Evolutionary conservation across 495 filamentous ascomycete species (phyloP).

Genomic region (Trypethelium eluteriae): DNA sequence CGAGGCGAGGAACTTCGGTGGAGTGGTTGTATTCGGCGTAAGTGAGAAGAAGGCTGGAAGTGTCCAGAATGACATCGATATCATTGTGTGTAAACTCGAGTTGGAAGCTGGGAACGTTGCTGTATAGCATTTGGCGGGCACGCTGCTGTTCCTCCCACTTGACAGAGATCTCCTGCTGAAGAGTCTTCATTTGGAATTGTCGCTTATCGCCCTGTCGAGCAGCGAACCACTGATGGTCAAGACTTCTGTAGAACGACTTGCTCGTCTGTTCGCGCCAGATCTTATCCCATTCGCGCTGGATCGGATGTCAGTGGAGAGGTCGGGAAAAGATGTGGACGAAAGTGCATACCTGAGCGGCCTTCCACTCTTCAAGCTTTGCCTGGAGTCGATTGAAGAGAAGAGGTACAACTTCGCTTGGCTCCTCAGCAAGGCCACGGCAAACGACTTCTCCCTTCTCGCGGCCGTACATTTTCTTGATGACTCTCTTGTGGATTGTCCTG

Average conservation of each 20-base stretch:
- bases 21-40: constrained; percentile 63
- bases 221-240: constrained; percentile 89
- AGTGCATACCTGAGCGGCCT: constrained; percentile 60
- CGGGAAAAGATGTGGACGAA: constrained; percentile 17
- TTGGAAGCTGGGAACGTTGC: constrained; percentile 57
- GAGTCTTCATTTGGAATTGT: constrained; percentile 74
- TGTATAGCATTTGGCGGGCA: not conserved
- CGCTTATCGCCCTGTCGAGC: constrained; percentile 81
- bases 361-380: constrained; percentile 94
- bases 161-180: constrained; percentile 75
- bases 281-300: constrained; percentile 91
- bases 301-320: constrained; percentile 5
- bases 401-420: constrained; percentile 76
- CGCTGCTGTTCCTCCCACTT: constrained; percentile 55
- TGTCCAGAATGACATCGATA: constrained; percentile 69
- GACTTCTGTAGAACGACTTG: constrained; percentile 83
- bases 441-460: constrained; percentile 72
- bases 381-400: constrained; percentile 81
- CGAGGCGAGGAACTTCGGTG: constrained; percentile 65
- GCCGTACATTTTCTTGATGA: constrained; percentile 98
- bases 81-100: constrained; percentile 67
- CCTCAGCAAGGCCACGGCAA: constrained; percentile 69
- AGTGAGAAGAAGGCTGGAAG: constrained; percentile 68
- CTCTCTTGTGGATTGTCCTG: constrained; percentile 89
- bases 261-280: constrained; percentile 94